Base-by-base conservation (phyloP, 176 grass and related monocot species). In the Carex pumila region DNA sequence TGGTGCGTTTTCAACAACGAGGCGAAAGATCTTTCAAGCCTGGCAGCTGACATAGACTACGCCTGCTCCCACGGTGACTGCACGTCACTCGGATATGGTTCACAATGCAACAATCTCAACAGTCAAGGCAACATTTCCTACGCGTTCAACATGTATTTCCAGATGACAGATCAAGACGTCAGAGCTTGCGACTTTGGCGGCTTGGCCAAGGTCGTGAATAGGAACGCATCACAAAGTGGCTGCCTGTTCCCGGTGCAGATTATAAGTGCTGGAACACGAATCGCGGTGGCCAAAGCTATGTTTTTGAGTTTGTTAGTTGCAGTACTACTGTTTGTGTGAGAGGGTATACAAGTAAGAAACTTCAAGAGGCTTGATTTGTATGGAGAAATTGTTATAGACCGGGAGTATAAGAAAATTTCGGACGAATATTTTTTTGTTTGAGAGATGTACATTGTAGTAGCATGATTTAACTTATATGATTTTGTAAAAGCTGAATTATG, bases 131-230 rank as follows among this genome's bases (percentile, higher is more conserved):
- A 91, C 65, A 82, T 86, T 61, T 97, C 94, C 56, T 97, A 92
- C 61, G 94, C 94, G 0, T 97, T 97, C 90, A 97, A 97, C 87
- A 97, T 97, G 94, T 94, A 91, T 84, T 97, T 97, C 89, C 94
- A 97, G 89, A 94, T 91, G 89, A 88, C 89, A 83, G 92, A 97
- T 86, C 94, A 97, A 79, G 92, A 97, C 59, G 90, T 94, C 19
- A 86, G 90, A 76, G 90, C 92, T 15, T 97, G 94, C 81, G 92
- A 97, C 71, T 94, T 97, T 80, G 65, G 64, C 6, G 94, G 94
- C 6, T 86, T 94, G 83, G 94, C 92, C 37, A 94, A 87, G 88
- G 85, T 92, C 61, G 89, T 85, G 2, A 78, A 66, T 4, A 89
- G 85, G 66, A 97, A 97, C 62, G 87, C 89, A 0, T 94, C 94